These are phyloP conservation scores for Bromus sterilis DNA, from an alignment of 176 grass and related monocot species.

Conservation along the genomic window DNA sequence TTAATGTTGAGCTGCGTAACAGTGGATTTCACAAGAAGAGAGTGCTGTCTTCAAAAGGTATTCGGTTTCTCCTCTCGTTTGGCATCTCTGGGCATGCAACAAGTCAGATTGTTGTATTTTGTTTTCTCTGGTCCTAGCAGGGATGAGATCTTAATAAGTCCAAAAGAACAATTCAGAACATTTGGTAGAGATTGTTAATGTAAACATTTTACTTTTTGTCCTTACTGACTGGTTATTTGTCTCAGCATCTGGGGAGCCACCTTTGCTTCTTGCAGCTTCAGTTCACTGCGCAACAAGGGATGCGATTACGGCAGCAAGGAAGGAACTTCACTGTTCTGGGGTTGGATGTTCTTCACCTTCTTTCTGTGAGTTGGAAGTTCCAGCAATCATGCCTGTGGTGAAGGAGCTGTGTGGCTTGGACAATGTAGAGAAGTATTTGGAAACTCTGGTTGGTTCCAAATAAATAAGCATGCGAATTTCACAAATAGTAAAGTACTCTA, in stretches of 20 bases:
- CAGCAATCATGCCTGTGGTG: constrained; percentile 67
- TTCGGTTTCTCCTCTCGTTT: not conserved
- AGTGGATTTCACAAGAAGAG: constrained; percentile 86
- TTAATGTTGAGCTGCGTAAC: constrained; percentile 81
- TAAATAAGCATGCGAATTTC: not conserved
- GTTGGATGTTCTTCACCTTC: constrained; percentile 27
- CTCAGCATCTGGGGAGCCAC: constrained; percentile 87
- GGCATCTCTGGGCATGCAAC: not conserved
- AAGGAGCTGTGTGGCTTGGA: constrained; percentile 75
- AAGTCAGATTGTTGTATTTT: not conserved
- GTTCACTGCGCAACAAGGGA: constrained; percentile 70
- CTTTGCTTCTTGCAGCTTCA: constrained; percentile 79
- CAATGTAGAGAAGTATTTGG: constrained; percentile 72
- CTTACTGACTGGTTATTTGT: not conserved
- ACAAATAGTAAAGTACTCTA: not conserved
- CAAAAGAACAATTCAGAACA: not conserved
- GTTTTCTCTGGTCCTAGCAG: not conserved
- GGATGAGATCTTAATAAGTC: not conserved
- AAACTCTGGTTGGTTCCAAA: constrained; percentile 28
- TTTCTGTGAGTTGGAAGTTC: constrained; percentile 51
- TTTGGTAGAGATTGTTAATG: not conserved
- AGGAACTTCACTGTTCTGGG: constrained; percentile 1
- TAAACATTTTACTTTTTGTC: not conserved
- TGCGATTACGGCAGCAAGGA: constrained; percentile 59
- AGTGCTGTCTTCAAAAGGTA: constrained; percentile 96